These are phyloP conservation scores for Daldinia eschscholtzii DNA, from an alignment of 2,329 filamentous ascomycete genomes.

Conservation along the genomic window DNA sequence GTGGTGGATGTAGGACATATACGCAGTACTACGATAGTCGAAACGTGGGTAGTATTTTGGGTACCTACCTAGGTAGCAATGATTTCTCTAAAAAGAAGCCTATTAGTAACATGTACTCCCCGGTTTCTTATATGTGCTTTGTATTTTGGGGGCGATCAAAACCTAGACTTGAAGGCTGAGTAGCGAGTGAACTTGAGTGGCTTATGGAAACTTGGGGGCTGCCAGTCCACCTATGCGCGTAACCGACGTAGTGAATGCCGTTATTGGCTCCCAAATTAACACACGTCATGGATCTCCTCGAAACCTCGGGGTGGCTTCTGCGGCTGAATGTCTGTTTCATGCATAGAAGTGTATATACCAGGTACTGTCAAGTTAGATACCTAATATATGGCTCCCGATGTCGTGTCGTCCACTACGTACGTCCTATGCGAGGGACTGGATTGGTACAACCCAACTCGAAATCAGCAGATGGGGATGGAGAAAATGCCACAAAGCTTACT, in stretches of 20 bases:
- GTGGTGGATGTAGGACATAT: not conserved
- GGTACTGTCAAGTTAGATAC: not conserved
- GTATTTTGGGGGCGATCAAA: conserved; percentile 13
- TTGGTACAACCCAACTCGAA: not conserved
- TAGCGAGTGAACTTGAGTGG: conserved; percentile 8
- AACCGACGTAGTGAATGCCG: conserved; percentile 17
- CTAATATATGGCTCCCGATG: not conserved
- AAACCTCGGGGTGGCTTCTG: conserved; percentile 11
- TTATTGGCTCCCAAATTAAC: conserved; percentile 9
- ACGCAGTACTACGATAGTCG: conserved; percentile 19
- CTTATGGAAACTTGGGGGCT: conserved; percentile 27
- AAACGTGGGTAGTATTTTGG: not conserved
- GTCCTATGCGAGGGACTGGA: not conserved
- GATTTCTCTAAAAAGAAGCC: conserved; percentile 33
- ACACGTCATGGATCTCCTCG: conserved; percentile 28
- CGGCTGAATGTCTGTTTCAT: conserved; percentile 27
- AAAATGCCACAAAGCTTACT: not conserved
- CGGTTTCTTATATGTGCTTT: not conserved
- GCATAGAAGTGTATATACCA: conserved; percentile 14
- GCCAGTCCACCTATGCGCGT: conserved; percentile 7
- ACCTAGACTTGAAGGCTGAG: conserved; percentile 2
- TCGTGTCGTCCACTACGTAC: not conserved
- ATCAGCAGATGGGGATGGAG: not conserved
- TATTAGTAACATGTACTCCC: conserved; percentile 3
- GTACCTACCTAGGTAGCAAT: not conserved